phyloP scores from a whole-genome alignment of 2,329 filamentous ascomycete species.

The Blastomyces parvus region DNA sequence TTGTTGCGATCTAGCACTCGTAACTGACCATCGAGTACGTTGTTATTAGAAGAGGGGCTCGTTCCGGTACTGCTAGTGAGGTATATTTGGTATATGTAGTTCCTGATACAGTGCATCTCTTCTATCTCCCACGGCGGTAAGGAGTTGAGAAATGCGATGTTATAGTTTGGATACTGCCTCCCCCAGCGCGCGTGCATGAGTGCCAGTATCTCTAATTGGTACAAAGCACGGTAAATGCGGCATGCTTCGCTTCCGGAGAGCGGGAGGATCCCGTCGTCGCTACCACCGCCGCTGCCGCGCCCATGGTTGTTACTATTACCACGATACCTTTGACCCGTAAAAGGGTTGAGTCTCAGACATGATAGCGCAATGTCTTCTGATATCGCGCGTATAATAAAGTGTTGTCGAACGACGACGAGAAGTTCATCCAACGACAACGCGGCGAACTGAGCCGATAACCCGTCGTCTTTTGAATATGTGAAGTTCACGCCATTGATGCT shows the following conservation, averaged over 20 bases:
- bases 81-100: conserved; percentile 1
- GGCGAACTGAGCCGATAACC: not conserved
- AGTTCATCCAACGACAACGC: not conserved
- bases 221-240: conserved; percentile 1
- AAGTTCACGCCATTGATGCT: conserved; percentile 1
- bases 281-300: not conserved
- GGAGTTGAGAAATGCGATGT: not conserved
- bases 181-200: not conserved
- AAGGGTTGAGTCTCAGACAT: conserved; percentile 1
- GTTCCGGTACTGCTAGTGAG: not conserved
- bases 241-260: not conserved
- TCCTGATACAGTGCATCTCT: conserved; percentile 1
- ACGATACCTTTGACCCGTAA: not conserved
- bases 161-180: not conserved
- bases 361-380: not conserved
- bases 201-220: not conserved
- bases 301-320: too few relatives aligned
- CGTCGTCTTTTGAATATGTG: not conserved
- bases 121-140: conserved; percentile 4
- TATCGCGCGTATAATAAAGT: not conserved
- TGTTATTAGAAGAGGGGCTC: not conserved
- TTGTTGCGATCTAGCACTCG: not conserved
- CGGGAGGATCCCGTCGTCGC: not conserved
- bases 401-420: not conserved
- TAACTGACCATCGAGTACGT: not conserved